Conservation (phyloP, 116 monocot genomes). For the Trichopus zeylanicus region DNA sequence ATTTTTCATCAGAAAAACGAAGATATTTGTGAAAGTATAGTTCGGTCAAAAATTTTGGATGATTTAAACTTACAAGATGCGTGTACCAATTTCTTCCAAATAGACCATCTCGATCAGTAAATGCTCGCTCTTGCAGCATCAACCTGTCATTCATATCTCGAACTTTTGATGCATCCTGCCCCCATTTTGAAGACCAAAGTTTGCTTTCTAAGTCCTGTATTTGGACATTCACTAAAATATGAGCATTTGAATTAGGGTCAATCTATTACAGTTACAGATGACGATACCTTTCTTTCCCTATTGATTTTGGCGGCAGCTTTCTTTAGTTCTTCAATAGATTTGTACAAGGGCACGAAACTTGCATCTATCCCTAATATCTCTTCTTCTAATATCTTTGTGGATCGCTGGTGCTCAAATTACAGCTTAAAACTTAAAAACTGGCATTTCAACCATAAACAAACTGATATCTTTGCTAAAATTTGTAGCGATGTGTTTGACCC, state of each 20-base stretch:
- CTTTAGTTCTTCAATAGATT: constrained; percentile 50
- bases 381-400: constrained; percentile 32
- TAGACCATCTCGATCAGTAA: constrained; percentile 68
- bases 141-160: constrained; percentile 75
- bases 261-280: not conserved
- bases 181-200: constrained; percentile 18
- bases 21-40: too few relatives aligned
- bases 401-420: constrained; percentile 23
- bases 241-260: not conserved
- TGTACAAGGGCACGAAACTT: constrained; percentile 46
- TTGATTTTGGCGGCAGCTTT: constrained; percentile 48
- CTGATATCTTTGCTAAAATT: too few relatives aligned
- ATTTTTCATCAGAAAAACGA: too few relatives aligned
- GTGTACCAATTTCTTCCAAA: constrained; percentile 61
- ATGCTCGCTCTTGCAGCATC: constrained; percentile 84
- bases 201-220: constrained; percentile 41
- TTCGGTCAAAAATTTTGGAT: too few relatives aligned
- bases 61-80: constrained; percentile 48
- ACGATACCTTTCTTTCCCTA: constrained; percentile 44
- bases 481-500: too few relatives aligned
- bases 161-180: constrained; percentile 30
- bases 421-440: too few relatives aligned
- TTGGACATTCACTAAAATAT: not conserved
- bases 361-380: constrained; percentile 23
- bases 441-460: too few relatives aligned